Percentiles rank a stretch among this genome's conserved stretches.
phyloP scores from a whole-genome alignment of 768 basidiomycete genomes.

The Mrakia gelida region DNA sequence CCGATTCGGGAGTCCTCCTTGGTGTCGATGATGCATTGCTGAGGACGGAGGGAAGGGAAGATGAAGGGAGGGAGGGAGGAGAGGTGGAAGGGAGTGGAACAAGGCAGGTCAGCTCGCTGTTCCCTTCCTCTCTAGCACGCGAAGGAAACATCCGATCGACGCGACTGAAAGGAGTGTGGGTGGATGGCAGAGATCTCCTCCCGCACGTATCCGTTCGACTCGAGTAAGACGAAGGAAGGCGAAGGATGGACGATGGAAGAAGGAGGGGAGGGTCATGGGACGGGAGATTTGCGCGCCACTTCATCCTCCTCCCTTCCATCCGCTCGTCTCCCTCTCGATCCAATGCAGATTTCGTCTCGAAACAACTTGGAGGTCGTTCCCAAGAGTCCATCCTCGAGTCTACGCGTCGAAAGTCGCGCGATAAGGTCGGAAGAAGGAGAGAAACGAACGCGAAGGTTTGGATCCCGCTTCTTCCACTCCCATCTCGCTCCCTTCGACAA shows the following conservation, averaged over 20 bases:
- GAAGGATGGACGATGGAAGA: background rate
- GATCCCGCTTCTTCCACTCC: background rate
- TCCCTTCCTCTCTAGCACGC: background rate
- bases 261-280: background rate
- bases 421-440: background rate
- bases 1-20: conserved; percentile 65
- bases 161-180: background rate
- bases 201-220: background rate
- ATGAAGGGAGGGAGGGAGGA: background rate
- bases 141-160: background rate
- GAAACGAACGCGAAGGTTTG: background rate
- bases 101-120: conserved; percentile 1
- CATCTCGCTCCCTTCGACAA: background rate
- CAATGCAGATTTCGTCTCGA: background rate
- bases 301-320: background rate
- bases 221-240: background rate
- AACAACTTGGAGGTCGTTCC: background rate
- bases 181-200: background rate
- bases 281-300: background rate
- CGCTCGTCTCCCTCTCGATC: background rate
- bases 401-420: background rate
- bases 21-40: conserved; percentile 70
- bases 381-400: background rate
- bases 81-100: background rate
- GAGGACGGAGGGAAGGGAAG: conserved; percentile 6